Evolutionary conservation across 2,329 filamentous ascomycete genomes (phyloP).

Genomic region (Beauveria asiatica): DNA sequence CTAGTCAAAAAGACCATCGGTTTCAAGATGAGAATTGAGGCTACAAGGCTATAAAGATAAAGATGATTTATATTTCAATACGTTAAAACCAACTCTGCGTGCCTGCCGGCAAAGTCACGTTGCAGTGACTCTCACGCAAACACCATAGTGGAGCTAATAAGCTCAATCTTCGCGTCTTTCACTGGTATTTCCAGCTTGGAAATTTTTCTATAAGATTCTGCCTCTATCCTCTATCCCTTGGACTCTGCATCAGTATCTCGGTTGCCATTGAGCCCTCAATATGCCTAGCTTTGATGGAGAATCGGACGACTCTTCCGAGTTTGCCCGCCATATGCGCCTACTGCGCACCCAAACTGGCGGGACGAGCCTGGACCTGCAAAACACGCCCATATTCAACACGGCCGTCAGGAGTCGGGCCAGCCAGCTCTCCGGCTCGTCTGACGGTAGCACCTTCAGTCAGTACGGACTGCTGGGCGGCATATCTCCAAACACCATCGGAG

Average conservation of each 20-base stretch:
- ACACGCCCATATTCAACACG: constrained; percentile 24
- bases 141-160: no score
- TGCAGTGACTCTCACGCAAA: no score
- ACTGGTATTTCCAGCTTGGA: neutral
- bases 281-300: neutral
- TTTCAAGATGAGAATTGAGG: no score
- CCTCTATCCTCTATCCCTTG: neutral
- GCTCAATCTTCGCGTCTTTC: neutral
- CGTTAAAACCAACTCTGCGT: no score
- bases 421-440: neutral
- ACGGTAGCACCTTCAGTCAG: constrained; percentile 19
- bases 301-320: neutral
- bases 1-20: no score
- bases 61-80: no score
- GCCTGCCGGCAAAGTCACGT: no score
- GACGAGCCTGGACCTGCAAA: constrained; percentile 16
- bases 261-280: neutral
- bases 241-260: neutral
- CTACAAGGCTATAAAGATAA: no score
- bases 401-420: constrained; percentile 14
- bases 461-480: constrained; percentile 16
- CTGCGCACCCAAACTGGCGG: neutral
- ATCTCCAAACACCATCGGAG: neutral
- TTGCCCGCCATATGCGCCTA: constrained; percentile 3
- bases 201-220: neutral